Conservation (phyloP, 495 filamentous ascomycete genomes). For the Mytilinidion resinicola region DNA sequence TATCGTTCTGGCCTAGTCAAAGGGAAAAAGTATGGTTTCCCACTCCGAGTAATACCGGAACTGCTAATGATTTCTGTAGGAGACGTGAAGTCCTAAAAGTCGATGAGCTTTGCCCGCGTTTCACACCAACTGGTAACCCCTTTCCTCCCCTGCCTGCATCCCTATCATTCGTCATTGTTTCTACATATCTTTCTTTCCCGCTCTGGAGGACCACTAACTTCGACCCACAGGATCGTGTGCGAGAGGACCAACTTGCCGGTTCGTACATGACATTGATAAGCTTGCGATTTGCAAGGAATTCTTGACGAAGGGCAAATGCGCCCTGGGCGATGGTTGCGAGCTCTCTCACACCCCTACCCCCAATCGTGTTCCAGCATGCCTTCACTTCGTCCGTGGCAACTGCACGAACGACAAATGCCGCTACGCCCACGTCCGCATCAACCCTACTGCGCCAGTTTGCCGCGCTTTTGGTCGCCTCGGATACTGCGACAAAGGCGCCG, state of each 20-base stretch:
- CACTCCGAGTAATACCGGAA: slow-evolving; percentile 11
- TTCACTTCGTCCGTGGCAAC: slow-evolving; percentile 85
- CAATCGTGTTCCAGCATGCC: slow-evolving; percentile 77
- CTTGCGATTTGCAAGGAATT: slow-evolving; percentile 89
- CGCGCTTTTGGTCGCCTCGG: slow-evolving; percentile 77
- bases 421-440: slow-evolving; percentile 81
- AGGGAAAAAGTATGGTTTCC: slow-evolving; percentile 53
- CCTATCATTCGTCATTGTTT: slow-evolving; percentile 19
- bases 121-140: slow-evolving; percentile 83
- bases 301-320: slow-evolving; percentile 72
- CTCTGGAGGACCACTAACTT: slow-evolving; percentile 2
- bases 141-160: slow-evolving; percentile 19
- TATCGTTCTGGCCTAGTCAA: slow-evolving; percentile 67
- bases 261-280: slow-evolving; percentile 77
- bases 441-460: slow-evolving; percentile 76
- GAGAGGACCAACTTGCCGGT: slow-evolving; percentile 73
- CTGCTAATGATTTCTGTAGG: slow-evolving; percentile 15
- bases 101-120: slow-evolving; percentile 77
- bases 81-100: slow-evolving; percentile 56
- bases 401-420: slow-evolving; percentile 85
- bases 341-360: slow-evolving; percentile 86
- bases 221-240: slow-evolving; percentile 63
- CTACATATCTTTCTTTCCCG: not conserved
- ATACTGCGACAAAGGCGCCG: slow-evolving; percentile 78
- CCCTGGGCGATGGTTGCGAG: slow-evolving; percentile 76